Conservation (phyloP, 306 rosid species). For the Cicer yamashitae region DNA sequence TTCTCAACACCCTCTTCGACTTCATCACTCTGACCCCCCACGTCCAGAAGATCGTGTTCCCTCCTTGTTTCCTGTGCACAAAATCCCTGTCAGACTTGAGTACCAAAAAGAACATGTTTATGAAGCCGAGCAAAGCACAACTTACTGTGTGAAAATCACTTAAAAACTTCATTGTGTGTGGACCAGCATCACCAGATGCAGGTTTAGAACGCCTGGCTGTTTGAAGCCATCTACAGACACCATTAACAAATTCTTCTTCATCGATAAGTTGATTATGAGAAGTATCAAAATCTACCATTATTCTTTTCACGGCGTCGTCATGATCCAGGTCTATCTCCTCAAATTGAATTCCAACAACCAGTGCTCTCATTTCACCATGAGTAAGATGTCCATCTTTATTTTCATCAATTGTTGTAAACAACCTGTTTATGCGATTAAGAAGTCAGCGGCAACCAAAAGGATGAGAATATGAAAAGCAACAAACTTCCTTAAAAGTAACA, state of each 20-base stretch:
- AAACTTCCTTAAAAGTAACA: constrained; percentile 3
- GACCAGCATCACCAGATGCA: constrained; percentile 58
- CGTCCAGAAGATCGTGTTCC: constrained; percentile 73
- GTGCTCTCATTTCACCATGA: constrained; percentile 67
- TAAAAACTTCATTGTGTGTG: constrained; percentile 54
- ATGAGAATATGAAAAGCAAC: constrained; percentile 21
- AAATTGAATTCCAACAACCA: constrained; percentile 73
- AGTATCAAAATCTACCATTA: constrained; percentile 74
- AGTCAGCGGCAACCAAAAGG: constrained; percentile 34
- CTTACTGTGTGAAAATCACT: constrained; percentile 64
- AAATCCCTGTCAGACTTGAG: constrained; percentile 37
- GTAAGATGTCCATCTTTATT: constrained; percentile 59
- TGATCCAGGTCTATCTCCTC: constrained; percentile 70
- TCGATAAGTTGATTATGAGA: constrained; percentile 53
- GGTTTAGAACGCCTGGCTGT: constrained; percentile 49
- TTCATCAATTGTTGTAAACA: constrained; percentile 63
- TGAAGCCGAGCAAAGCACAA: constrained; percentile 15
- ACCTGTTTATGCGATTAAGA: constrained; percentile 55
- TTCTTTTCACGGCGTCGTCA: constrained; percentile 62
- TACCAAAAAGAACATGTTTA: constrained; percentile 1
- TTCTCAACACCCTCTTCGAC: constrained; percentile 50
- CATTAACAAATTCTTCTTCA: constrained; percentile 57
- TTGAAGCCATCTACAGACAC: constrained; percentile 68
- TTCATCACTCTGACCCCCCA: constrained; percentile 57
- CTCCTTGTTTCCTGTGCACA: constrained; percentile 68